Percentiles rank a stretch among this genome's conserved stretches.
Evolutionary conservation across 306 rosid genomes (phyloP).

Genomic region (Citrullus mucosospermus): DNA sequence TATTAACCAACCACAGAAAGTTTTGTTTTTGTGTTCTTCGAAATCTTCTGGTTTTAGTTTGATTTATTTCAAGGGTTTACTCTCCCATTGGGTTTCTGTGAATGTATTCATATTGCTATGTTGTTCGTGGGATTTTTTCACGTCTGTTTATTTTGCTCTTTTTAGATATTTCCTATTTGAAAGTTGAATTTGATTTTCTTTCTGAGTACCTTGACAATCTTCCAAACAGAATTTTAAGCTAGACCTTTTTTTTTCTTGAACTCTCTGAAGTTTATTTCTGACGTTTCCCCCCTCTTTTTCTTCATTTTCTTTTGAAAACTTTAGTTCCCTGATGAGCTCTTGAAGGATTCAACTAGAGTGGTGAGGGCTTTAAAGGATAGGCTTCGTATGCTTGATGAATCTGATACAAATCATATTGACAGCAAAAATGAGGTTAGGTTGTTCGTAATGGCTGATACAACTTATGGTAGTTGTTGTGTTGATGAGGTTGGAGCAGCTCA

Average conservation of each 20-base stretch:
- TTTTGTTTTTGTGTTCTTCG: background rate
- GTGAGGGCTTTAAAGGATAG: slow-evolving; percentile 36
- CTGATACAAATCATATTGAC: slow-evolving; percentile 9
- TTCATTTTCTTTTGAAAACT: background rate
- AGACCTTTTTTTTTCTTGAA: background rate
- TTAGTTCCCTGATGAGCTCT: slow-evolving; percentile 78
- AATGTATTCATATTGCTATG: background rate
- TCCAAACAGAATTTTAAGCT: background rate
- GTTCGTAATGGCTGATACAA: slow-evolving; percentile 80
- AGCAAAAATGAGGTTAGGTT: slow-evolving; percentile 26
- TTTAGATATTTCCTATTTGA: background rate
- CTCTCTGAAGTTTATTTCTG: background rate
- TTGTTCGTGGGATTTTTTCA: background rate
- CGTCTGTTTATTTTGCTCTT: background rate
- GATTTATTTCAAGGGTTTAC: background rate
- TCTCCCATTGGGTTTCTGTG: background rate
- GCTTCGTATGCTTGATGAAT: slow-evolving; percentile 25
- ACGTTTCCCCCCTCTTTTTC: background rate
- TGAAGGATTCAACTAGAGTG: slow-evolving; percentile 60
- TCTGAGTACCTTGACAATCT: background rate
- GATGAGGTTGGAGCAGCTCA: slow-evolving; percentile 94
- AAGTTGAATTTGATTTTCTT: background rate
- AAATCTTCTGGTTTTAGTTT: background rate
- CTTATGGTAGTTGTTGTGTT: slow-evolving; percentile 84
- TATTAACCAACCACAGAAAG: background rate